Base-by-base conservation (phyloP, 75 land plant species). In the Picea glauca region DNA sequence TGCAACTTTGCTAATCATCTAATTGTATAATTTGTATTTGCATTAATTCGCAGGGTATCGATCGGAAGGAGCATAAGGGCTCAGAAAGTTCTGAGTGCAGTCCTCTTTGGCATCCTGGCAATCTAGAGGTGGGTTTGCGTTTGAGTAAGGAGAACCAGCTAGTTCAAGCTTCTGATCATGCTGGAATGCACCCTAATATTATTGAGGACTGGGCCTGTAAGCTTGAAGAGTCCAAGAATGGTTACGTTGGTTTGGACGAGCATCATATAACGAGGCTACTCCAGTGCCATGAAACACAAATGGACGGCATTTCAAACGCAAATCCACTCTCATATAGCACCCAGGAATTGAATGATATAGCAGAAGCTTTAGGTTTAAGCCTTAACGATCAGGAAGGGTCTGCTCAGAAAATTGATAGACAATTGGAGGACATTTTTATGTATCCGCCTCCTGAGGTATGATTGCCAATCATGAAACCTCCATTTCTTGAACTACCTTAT, bases 351-450 rank as follows among this genome's bases (percentile, higher is more conserved):
- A 40, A 66, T 1, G 70, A 66, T 66, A 35, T 66, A 33, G 70
- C 70, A 33, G 70, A 35, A 32, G 70, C 31, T 15, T 17, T 66
- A 40, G 70, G 70, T 33, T 35, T 66, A 31, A 66, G 40, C 5
- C 70, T 66, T 13, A 40, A 66, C 3, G 70, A 66, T 30, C 70
- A 66, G 33, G 70, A 6, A 66, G 70, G 14, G 18, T 15, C 70
- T 66, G 31, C 43, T 2, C 70, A 66, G 15, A 66, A 66, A 35
- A 66, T 33, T 26, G 26, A 26, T 20, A 66, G 33, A 32, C 33
- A 35, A 66, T 40, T 66, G 1, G 70, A 66, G 33, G 70, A 66
- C 70, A 66, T 66, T 40, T 66, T 66, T 20, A 66, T 66, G 70
- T 35, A 66, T 35, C 13, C 70, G 35, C 17, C 70, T 35, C 17